These are phyloP conservation scores for Aristolochia fimbriata DNA, from an alignment of 164 flowering plant genomes.

Conservation along the genomic window DNA sequence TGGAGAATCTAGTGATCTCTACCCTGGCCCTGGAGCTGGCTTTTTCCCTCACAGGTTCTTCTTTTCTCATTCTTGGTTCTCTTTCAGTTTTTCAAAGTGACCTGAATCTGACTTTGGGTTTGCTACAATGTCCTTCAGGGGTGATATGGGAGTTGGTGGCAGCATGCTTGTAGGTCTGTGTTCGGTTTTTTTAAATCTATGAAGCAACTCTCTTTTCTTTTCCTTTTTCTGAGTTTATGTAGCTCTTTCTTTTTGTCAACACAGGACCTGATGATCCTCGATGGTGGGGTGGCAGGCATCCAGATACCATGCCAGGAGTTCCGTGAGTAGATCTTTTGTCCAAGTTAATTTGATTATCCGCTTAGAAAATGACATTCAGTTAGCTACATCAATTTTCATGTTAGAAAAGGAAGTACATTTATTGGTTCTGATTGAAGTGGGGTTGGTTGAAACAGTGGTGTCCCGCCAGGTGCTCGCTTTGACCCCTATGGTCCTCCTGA, in stretches of 20 bases:
- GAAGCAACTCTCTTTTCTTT: too few species aligned
- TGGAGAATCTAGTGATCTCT: conserved; percentile 43
- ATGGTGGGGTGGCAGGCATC: conserved; percentile 26
- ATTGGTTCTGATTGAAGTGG: neutral
- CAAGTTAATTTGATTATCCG: neutral
- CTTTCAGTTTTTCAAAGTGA: neutral
- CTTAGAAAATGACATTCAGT: neutral
- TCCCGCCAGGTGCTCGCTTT: conserved; percentile 81
- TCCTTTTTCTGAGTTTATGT: neutral
- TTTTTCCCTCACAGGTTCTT: conserved; percentile 51
- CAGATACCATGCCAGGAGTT: conserved; percentile 32
- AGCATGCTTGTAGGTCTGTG: conserved; percentile 62
- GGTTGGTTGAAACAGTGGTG: conserved; percentile 34
- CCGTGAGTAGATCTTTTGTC: conserved; percentile 28
- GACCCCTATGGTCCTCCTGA: conserved; percentile 87
- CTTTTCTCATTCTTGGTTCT: too few species aligned
- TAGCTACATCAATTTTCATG: conserved; percentile 4
- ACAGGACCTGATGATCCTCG: conserved; percentile 77
- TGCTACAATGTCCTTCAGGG: conserved; percentile 32
- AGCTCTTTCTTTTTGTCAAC: conserved; percentile 1
- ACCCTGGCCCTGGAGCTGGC: conserved; percentile 69
- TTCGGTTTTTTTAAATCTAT: neutral
- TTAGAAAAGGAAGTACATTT: neutral
- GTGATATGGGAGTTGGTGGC: conserved; percentile 30
- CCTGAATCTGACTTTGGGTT: neutral